A percentile compares a stretch with the other conserved stretches of the same genome.
These are phyloP conservation scores for Centaurea solstitialis DNA, from an alignment of 129 eudicot species.

Conservation along the genomic window DNA sequence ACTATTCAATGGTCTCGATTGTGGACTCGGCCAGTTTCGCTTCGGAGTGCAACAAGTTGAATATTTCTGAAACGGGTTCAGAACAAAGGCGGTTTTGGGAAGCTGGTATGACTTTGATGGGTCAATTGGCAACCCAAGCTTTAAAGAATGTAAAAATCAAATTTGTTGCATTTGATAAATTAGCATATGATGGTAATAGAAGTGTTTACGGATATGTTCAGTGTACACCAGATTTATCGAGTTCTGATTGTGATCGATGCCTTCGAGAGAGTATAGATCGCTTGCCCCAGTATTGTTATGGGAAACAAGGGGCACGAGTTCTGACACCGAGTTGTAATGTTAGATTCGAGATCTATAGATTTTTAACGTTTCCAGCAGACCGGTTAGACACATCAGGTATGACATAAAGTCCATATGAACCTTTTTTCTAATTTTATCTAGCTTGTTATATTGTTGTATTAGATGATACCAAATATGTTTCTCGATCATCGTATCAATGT, in stretches of 20 bases:
- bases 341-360: slow-evolving; percentile 20
- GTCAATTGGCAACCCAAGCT: neutral
- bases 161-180: neutral
- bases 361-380: neutral
- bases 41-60: slow-evolving; percentile 14
- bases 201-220: slow-evolving; percentile 16
- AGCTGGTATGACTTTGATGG: neutral
- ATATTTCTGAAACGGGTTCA: neutral
- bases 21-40: neutral
- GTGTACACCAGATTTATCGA: slow-evolving; percentile 23
- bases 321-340: slow-evolving; percentile 30
- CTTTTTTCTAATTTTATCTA: neutral
- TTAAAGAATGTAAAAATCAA: neutral
- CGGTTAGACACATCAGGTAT: neutral
- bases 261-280: slow-evolving; percentile 11
- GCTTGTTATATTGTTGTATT: neutral
- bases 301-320: slow-evolving; percentile 22
- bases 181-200: neutral
- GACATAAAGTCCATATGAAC: neutral
- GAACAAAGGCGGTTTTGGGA: slow-evolving; percentile 21
- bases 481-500: no score
- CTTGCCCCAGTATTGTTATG: neutral
- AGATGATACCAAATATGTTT: no score
- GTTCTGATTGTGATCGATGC: slow-evolving; percentile 11
- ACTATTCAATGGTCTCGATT: slow-evolving; percentile 1